Percentiles rank a stretch among this genome's conserved stretches.
Evolutionary conservation across 2,329 filamentous ascomycete species (phyloP).

Genomic region (Didymella keratinophila): DNA sequence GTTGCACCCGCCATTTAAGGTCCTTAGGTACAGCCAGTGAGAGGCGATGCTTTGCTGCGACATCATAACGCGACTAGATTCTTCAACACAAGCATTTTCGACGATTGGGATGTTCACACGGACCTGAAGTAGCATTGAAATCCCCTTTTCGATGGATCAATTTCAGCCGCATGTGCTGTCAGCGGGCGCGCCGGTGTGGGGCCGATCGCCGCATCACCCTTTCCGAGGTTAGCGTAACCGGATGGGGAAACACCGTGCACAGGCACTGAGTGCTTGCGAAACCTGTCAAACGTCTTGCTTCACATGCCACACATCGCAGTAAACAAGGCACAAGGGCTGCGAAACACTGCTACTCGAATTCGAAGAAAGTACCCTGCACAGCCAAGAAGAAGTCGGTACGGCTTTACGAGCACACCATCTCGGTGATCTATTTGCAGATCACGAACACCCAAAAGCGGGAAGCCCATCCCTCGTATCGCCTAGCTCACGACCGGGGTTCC

Average conservation of each 20-base stretch:
- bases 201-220: neutral
- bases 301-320: neutral
- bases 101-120: neutral
- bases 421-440: slow-evolving; percentile 18
- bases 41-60: neutral
- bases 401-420: slow-evolving; percentile 5
- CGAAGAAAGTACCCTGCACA: neutral
- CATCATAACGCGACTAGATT: neutral
- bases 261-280: neutral
- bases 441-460: slow-evolving; percentile 4
- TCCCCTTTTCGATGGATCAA: slow-evolving; percentile 16
- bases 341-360: neutral
- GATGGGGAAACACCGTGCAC: neutral
- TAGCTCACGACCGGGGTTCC: slow-evolving; percentile 9
- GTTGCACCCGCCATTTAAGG: neutral
- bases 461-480: slow-evolving; percentile 1
- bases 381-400: slow-evolving; percentile 1
- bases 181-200: slow-evolving; percentile 7
- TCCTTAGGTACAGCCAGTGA: no score
- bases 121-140: neutral
- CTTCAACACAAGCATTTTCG: neutral
- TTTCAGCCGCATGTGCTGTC: slow-evolving; percentile 11
- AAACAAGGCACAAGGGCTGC: neutral
- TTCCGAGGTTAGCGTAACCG: slow-evolving; percentile 6
- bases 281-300: neutral